Conservation (phyloP, 352 stramenopile genomes). For the Thalassiosira exigua region DNA sequence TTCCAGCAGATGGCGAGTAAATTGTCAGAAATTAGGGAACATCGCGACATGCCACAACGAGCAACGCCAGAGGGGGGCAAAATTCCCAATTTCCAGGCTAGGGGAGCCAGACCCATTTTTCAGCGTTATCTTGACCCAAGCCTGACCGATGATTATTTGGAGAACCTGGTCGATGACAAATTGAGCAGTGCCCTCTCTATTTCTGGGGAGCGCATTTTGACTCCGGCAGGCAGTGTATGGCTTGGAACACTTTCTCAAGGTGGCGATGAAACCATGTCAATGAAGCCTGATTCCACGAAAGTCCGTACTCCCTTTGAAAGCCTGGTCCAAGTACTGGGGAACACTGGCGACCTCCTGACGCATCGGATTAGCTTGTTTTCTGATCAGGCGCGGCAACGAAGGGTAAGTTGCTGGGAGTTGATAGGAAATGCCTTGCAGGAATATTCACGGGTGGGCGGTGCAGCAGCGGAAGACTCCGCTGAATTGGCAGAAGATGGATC, state of each 20-base stretch:
- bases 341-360: background rate
- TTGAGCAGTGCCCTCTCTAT: too few relatives aligned
- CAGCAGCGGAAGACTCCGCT: background rate
- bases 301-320: background rate
- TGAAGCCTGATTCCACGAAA: background rate
- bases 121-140: background rate
- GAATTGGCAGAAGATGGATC: background rate
- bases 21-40: background rate
- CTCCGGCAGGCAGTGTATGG: too few relatives aligned
- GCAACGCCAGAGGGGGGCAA: background rate
- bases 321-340: conserved; percentile 1
- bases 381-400: background rate
- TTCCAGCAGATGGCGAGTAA: background rate
- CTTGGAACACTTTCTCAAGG: background rate
- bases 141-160: background rate
- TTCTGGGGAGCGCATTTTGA: too few relatives aligned
- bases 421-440: background rate
- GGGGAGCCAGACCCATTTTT: background rate
- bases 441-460: background rate
- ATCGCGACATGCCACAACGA: conserved; percentile 1
- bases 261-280: background rate
- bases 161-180: too few relatives aligned
- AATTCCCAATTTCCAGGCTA: background rate
- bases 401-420: background rate
- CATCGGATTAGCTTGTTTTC: background rate